Evolutionary conservation across 345 rosid species (phyloP), one percentile per base, ranked within the genome.

Genomic region (Citrus medica): DNA sequence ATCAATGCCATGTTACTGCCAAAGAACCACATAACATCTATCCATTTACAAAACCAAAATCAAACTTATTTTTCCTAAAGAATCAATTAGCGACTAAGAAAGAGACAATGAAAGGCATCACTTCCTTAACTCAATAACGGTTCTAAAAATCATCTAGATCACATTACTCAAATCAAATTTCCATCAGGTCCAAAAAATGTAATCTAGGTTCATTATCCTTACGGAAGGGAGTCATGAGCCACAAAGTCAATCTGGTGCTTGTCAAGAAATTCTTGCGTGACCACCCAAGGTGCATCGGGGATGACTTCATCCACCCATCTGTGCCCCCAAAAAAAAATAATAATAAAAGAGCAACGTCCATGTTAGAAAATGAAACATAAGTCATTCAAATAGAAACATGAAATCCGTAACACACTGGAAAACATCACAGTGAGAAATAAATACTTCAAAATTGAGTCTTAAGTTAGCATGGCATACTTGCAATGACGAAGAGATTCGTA

Each of bases 251-350:
- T 93, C 10, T 73, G 78, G 80, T 94, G 85, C 77, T 87, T 86
- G 85, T 94, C 98, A 48, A 94, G 94, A 87, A 94, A 94, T 80
- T 93, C 98, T 69, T 90, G 91, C 37, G 86, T 84, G 40, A 93
- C 83, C 65, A 94, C 98, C 98, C 98, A 94, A 6, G 98, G 98
- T 1, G 97, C 97, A 87, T 91, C 87, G 0, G 97, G 91, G 73
- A 94, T 88, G 65, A 94, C 98, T 89, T 94, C 98, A 77, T 94
- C 97, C 61, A 94, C 98, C 97, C 98, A 94, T 84, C 98, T 94
- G 82, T 32, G 14, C 58, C 33, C 51, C 16, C 4, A 46, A 42
- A 42, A 46, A 46, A 3, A 10, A 60, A 67, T 32, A 65, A 19
- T n/a, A 67, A 9, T 5, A 69, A 21, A 38, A 38, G 64, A 73